Evolutionary conservation across 1,284 basidiomycete genomes (phyloP), one percentile per base, ranked within the genome.

Genomic region (Bondarzewia mesenterica): DNA sequence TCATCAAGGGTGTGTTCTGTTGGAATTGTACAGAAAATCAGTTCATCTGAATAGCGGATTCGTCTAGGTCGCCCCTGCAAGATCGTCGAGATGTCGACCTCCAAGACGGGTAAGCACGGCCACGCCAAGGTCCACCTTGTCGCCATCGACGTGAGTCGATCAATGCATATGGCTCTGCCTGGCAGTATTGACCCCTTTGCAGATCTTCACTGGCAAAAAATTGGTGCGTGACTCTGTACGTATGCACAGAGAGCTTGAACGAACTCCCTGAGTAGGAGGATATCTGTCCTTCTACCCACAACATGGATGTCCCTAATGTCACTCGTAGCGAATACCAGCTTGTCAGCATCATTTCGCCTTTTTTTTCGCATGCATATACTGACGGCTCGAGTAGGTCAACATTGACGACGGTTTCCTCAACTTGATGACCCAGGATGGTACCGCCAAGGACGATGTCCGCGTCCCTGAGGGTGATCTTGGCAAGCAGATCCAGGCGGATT

Each of bases 51-150:
- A 39, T 7, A 3, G 42, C 29, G 26, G 42, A 16, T 40, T 46
- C 10, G 20, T 37, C 12, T 57, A 86, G 86, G 85, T 60, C 87
- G 93, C 62, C 95, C 95, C 58, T 99, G 95, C 91, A 98, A 98
- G 80, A 95, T 96, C 72, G 85, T 94, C 61, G 93, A 93, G 64
- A 99, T 99, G 95, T 97, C 94, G 57, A 99, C 96, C 75, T 99
- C 95, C 68, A 99, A 99, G 83, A 96, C 93, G 48, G 93, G 93
- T 58, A 93, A 93, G 84, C 95, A 98, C 80, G 95, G 95, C 65
- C 96, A 99, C 79, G 95, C 96, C 72, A 99, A 99, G 77, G 95
- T 98, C 67, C 93, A 99, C 75, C 81, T 99, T 60, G 83, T 98
- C 63, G 96, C 85, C 67, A 89, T 89, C 67, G 96, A 99, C 76